Percentiles rank a stretch among this genome's conserved stretches.
phyloP scores from a whole-genome alignment of 345 rosid genomes.

The Aquilaria malaccensis region DNA sequence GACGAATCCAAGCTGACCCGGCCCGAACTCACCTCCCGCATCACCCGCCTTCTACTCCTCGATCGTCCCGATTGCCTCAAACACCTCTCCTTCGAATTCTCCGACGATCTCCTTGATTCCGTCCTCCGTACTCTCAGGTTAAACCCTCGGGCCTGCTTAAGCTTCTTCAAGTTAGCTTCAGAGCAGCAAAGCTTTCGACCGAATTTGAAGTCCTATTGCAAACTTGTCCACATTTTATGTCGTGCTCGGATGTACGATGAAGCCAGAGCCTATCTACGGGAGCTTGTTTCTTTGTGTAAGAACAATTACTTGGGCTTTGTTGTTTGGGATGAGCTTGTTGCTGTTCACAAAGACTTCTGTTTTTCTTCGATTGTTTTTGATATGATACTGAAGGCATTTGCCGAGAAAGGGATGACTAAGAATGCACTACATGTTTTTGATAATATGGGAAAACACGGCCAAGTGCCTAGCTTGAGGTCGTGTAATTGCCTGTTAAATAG shows the following conservation, averaged over 20 bases:
- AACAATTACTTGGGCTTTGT: constrained; percentile 31
- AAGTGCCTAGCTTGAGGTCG: constrained; percentile 59
- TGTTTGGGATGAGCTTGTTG: constrained; percentile 58
- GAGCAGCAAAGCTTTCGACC: constrained; percentile 60
- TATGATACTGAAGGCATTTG: constrained; percentile 67
- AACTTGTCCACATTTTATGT: constrained; percentile 65
- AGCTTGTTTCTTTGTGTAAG: constrained; percentile 45
- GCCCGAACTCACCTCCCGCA: constrained; percentile 55
- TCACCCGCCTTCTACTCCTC: constrained; percentile 61
- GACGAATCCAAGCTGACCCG: constrained; percentile 45
- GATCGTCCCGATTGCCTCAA: constrained; percentile 55
- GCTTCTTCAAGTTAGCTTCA: constrained; percentile 56
- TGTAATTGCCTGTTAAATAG: constrained; percentile 65
- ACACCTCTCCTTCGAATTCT: constrained; percentile 45
- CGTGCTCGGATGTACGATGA: constrained; percentile 67
- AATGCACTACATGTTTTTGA: constrained; percentile 84
- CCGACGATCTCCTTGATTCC: constrained; percentile 63
- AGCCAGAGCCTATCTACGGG: constrained; percentile 40
- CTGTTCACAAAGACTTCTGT: constrained; percentile 36
- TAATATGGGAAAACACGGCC: constrained; percentile 55
- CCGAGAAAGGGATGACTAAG: constrained; percentile 50
- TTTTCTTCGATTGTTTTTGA: constrained; percentile 78
- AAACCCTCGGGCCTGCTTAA: constrained; percentile 55
- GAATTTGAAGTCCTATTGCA: constrained; percentile 50
- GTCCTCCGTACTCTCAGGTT: constrained; percentile 47